Base-by-base conservation (phyloP, 1,139 yeast species). In the Lodderomyces pseudojiufengensis region DNA sequence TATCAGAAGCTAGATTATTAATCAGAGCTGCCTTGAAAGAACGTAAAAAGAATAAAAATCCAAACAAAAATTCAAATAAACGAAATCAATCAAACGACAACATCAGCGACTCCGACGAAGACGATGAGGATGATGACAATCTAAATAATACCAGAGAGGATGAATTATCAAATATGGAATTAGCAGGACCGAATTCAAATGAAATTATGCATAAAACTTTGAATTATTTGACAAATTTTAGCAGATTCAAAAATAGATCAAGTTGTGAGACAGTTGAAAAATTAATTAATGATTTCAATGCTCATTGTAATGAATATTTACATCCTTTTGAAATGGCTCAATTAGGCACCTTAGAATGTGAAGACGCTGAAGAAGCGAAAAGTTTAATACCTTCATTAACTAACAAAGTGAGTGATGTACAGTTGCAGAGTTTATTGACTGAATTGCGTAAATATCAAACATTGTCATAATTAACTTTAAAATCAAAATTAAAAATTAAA, bases 321-420 rank as follows among this genome's bases (percentile, higher is more conserved):
- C 98, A 92, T 64, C 97, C 98, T 2, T 94, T 92, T 59, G 99
- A 92, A 62, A 71, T 87, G 38, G 96, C 98, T 0, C 98, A 92
- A 61, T 70, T 92, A 44, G 96, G 97, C 0, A 86, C 95, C 2
- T 70, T 92, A 46, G 87, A 94, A 29, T 90, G 97, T 61, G 98
- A 92, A 55, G 97, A 92, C 48, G 90, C 95, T 5, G 98, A 92
- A 54, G 99, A 92, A 65, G 97, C 97, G 23, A 86, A 88, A 61
- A 86, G 96, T 20, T 70, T 92, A 53, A 83, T 92, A 44, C 97
- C 99, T 32, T 84, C 95, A 60, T 70, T 92, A 53, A 73, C 78
- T 13, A 75, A 71, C 45, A 90, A 90, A 59, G 88, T 86, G 33
- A 76, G 86, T 5, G 95, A 88, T 48, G 85, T 84, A 33, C 97